Conservation (phyloP, 23 red algal genomes). For the Gracilaria domingensis region DNA sequence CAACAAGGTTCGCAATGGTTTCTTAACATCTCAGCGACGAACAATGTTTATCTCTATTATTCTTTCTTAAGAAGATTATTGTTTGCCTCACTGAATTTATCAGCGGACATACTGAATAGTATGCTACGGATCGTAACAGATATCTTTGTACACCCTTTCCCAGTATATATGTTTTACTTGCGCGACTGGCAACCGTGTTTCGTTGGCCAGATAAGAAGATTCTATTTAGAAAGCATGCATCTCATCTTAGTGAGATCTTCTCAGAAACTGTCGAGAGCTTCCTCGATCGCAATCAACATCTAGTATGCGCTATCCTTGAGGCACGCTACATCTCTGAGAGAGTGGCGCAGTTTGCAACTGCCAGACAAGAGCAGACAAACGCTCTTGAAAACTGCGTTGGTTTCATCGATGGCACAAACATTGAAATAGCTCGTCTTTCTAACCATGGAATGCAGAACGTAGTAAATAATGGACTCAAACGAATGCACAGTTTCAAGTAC, state of each 20-base stretch:
- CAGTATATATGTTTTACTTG: not conserved
- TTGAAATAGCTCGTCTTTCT: not conserved
- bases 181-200: conserved; percentile 1
- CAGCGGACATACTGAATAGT: too few relatives aligned
- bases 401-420: conserved; percentile 38
- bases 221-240: not conserved
- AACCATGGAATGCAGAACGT: not conserved
- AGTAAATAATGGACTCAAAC: conserved; percentile 33
- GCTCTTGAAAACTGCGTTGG: conserved; percentile 23
- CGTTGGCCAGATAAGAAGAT: conserved; percentile 6
- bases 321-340: not conserved
- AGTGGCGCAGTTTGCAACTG: not conserved
- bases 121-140: not conserved
- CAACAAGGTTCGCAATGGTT: not conserved
- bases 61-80: not conserved
- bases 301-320: not conserved
- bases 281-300: not conserved
- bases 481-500: not conserved
- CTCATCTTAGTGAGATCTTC: conserved; percentile 36
- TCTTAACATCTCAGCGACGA: not conserved
- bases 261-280: not conserved
- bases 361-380: not conserved
- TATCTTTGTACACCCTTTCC: not conserved
- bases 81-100: not conserved
- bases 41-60: not conserved